Evolutionary conservation across 2,329 filamentous ascomycete genomes (phyloP).

Genomic region (Neopestalotiopsis sp.): DNA sequence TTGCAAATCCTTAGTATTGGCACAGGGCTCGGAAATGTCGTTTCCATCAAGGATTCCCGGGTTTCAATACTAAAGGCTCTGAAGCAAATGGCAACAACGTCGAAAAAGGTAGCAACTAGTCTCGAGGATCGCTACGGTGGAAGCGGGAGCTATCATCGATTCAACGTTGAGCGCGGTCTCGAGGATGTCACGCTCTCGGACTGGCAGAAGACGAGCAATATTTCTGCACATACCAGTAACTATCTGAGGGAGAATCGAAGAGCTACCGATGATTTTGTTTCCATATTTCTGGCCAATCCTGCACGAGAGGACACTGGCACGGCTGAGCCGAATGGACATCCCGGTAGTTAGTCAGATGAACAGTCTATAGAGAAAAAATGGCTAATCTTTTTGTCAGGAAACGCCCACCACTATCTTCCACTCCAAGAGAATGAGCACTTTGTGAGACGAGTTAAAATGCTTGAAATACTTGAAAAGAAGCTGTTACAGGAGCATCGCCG

Average conservation of each 20-base stretch:
- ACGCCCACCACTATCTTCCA: not conserved
- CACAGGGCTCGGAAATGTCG: slow-evolving; percentile 30
- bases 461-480: not conserved
- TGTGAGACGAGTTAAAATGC: not conserved
- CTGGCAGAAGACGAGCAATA: slow-evolving; percentile 30
- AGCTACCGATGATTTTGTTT: slow-evolving; percentile 25
- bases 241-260: slow-evolving; percentile 24
- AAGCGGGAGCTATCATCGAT: slow-evolving; percentile 29
- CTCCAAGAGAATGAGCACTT: not conserved
- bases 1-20: slow-evolving; percentile 31
- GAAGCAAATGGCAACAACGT: slow-evolving; percentile 27
- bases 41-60: slow-evolving; percentile 25
- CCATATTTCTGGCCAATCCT: not conserved
- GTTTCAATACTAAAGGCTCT: slow-evolving; percentile 23
- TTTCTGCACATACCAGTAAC: slow-evolving; percentile 29
- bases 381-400: not conserved
- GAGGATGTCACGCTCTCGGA: slow-evolving; percentile 32
- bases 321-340: not conserved
- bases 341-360: not conserved
- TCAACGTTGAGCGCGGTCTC: slow-evolving; percentile 36
- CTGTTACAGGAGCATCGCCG: not conserved
- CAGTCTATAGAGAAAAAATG: not conserved
- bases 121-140: slow-evolving; percentile 22
- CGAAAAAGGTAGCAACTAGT: slow-evolving; percentile 25
- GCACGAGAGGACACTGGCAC: not conserved